These are phyloP conservation scores for Neonectria sp. DNA, from an alignment of 2,329 filamentous ascomycete genomes.

Conservation along the genomic window DNA sequence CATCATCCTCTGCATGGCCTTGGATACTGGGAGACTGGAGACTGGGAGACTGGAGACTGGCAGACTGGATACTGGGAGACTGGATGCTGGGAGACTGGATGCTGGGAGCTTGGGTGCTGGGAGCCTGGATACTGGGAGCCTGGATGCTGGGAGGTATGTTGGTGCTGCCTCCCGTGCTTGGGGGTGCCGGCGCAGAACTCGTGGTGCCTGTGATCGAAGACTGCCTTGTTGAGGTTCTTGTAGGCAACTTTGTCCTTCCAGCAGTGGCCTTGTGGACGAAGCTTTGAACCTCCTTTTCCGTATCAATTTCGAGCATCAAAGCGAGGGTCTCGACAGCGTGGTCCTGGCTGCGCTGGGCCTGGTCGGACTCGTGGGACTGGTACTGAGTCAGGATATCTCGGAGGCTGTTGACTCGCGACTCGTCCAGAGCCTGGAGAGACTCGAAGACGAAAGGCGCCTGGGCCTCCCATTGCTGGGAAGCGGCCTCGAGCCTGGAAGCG, in stretches of 20 bases:
- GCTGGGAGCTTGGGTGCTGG: constrained; percentile 28
- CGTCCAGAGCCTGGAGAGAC: constrained; percentile 90
- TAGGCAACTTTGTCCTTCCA: constrained; percentile 56
- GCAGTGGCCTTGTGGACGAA: constrained; percentile 68
- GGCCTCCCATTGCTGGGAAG: constrained; percentile 91
- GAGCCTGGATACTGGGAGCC: constrained; percentile 24
- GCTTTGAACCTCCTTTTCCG: constrained; percentile 86
- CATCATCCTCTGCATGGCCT: constrained; percentile 46
- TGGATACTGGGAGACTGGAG: constrained; percentile 29
- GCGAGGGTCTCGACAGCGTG: constrained; percentile 86
- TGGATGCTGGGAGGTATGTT: constrained; percentile 31
- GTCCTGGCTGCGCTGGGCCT: constrained; percentile 81
- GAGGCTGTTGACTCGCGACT: constrained; percentile 89
- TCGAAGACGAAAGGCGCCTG: constrained; percentile 97
- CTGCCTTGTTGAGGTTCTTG: constrained; percentile 59
- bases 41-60: background rate
- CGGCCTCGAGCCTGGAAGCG: constrained; percentile 79
- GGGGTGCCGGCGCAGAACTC: constrained; percentile 44
- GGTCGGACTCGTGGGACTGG: constrained; percentile 92
- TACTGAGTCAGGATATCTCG: constrained; percentile 93
- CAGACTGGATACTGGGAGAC: background rate
- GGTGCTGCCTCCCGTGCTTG: constrained; percentile 45
- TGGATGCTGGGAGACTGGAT: constrained; percentile 27
- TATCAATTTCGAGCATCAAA: constrained; percentile 87
- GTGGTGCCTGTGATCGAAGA: constrained; percentile 55